These are phyloP conservation scores for Papilionanthe hybrid DNA, from an alignment of 116 monocot species.

Conservation along the genomic window DNA sequence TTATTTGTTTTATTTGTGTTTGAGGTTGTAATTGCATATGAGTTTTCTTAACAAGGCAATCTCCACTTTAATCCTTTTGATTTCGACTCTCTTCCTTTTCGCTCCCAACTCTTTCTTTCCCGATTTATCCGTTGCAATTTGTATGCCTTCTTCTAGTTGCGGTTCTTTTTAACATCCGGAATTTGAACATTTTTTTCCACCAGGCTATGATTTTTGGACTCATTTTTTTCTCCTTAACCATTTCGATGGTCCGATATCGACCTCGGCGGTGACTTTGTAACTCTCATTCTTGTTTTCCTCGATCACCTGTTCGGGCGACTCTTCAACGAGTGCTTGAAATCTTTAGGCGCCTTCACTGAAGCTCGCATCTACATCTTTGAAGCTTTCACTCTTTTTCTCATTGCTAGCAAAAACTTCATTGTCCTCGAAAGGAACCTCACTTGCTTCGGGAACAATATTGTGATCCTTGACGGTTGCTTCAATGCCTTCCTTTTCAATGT, in stretches of 20 bases:
- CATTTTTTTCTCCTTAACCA: not conserved
- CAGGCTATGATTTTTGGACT: not conserved
- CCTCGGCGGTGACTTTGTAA: not conserved
- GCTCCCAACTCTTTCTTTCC: constrained; percentile 1
- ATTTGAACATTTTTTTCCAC: not conserved
- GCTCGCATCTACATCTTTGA: not conserved
- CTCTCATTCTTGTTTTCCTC: not conserved
- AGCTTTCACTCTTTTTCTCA: not conserved
- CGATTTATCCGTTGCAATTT: not conserved
- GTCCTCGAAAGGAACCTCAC: not conserved
- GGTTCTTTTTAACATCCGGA: no score
- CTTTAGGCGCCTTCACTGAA: constrained; percentile 7
- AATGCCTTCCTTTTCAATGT: not conserved
- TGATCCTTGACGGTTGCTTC: not conserved
- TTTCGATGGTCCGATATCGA: not conserved
- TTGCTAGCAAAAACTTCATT: not conserved
- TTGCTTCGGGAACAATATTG: not conserved
- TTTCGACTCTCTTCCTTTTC: constrained; percentile 17
- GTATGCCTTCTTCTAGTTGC: not conserved
- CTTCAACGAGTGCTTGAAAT: not conserved
- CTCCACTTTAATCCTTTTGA: not conserved
- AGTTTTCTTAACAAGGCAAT: no score
- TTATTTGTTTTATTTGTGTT: no score
- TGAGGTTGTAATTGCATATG: no score
- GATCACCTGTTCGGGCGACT: not conserved